Percentiles rank a stretch among this genome's conserved stretches.
Conservation (phyloP, 768 basidiomycete species). For the Auriculariales sp. region DNA sequence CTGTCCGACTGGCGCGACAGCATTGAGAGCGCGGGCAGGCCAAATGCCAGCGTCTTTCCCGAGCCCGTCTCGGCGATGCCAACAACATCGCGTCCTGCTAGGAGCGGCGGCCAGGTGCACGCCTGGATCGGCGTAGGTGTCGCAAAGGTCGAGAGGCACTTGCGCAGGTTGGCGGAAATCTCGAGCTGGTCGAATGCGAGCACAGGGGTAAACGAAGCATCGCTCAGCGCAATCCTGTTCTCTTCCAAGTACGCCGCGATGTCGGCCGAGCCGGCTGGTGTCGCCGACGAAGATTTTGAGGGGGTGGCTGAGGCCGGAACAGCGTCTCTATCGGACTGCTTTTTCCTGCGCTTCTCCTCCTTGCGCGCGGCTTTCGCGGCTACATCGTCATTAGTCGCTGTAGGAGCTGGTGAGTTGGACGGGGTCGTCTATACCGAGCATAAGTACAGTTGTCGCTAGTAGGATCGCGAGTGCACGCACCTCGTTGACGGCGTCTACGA, state of each 20-base stretch:
- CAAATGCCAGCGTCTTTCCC: slow-evolving; percentile 96
- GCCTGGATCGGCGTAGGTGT: slow-evolving; percentile 93
- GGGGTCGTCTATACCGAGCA: slow-evolving; percentile 2
- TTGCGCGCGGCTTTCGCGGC: slow-evolving; percentile 12
- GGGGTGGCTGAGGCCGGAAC: slow-evolving; percentile 11
- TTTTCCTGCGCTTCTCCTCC: slow-evolving; percentile 16
- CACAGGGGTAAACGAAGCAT: slow-evolving; percentile 42
- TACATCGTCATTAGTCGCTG: slow-evolving; percentile 3
- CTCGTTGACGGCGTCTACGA: not conserved
- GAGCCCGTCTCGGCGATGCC: slow-evolving; percentile 96
- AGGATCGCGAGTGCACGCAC: not conserved
- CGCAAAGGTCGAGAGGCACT: slow-evolving; percentile 56
- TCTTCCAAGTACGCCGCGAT: slow-evolving; percentile 50
- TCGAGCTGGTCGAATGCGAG: slow-evolving; percentile 61
- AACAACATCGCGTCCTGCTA: slow-evolving; percentile 74
- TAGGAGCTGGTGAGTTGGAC: not conserved
- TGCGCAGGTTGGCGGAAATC: slow-evolving; percentile 45
- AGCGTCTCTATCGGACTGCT: slow-evolving; percentile 26
- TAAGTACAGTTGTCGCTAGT: not conserved
- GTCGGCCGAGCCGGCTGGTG: slow-evolving; percentile 23
- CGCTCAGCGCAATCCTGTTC: slow-evolving; percentile 57
- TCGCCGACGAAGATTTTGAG: slow-evolving; percentile 11
- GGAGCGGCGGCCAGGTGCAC: slow-evolving; percentile 82
- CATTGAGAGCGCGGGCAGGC: slow-evolving; percentile 74
- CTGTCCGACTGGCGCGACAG: slow-evolving; percentile 23